These are phyloP conservation scores for Ascochyta clinopodiicola DNA, from an alignment of 2,329 filamentous ascomycete genomes.

Conservation along the genomic window DNA sequence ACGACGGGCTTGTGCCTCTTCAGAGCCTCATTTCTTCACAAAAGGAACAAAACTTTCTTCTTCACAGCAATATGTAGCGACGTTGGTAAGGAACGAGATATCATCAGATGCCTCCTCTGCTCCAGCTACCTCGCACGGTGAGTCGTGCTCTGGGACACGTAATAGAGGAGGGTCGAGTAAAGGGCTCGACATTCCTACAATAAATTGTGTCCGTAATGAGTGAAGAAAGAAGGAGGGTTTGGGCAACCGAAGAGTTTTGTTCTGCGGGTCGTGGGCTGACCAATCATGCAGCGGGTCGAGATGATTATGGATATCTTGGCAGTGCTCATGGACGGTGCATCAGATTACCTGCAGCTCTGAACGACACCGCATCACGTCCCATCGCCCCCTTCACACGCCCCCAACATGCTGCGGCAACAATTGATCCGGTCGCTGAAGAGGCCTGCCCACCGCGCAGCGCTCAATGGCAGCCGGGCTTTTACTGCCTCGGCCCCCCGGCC, in stretches of 20 bases:
- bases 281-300: constrained; percentile 33
- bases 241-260: constrained; percentile 36
- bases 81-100: constrained; percentile 71
- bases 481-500: constrained; percentile 77
- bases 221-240: constrained; percentile 46
- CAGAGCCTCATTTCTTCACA: background rate
- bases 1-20: background rate
- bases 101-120: constrained; percentile 66
- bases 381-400: constrained; percentile 40
- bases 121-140: constrained; percentile 69
- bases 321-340: background rate
- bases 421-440: constrained; percentile 67
- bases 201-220: constrained; percentile 70
- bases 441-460: constrained; percentile 59
- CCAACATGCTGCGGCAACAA: constrained; percentile 68
- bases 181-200: constrained; percentile 65
- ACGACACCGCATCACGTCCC: constrained; percentile 36
- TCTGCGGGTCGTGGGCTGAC: constrained; percentile 20
- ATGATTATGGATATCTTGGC: constrained; percentile 18
- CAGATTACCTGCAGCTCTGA: constrained; percentile 11
- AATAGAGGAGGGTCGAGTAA: constrained; percentile 66
- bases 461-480: constrained; percentile 76
- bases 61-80: constrained; percentile 58
- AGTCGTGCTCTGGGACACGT: constrained; percentile 66
- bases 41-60: background rate